Conservation (phyloP, 2,329 filamentous ascomycete species). For the Neofusicoccum laricinum region DNA sequence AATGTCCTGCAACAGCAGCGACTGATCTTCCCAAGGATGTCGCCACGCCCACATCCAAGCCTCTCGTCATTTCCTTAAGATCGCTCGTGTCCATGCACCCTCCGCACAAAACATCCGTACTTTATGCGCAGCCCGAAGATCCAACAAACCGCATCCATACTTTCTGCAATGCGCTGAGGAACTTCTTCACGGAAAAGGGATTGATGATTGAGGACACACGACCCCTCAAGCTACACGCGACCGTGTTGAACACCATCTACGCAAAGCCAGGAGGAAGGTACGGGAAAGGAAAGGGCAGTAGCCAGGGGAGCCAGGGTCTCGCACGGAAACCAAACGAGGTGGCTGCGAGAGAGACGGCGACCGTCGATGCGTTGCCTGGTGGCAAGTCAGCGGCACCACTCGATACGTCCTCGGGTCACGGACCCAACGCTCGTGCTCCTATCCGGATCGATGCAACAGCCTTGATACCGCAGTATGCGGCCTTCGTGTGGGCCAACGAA, state of each 20-base stretch:
- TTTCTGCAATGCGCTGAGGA: conserved; percentile 58
- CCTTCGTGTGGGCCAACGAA: conserved; percentile 68
- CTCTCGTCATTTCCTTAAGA: conserved; percentile 45
- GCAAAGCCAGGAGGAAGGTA: conserved; percentile 45
- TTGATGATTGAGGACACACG: conserved; percentile 59
- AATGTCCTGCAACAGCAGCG: conserved; percentile 14
- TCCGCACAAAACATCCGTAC: conserved; percentile 56
- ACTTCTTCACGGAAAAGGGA: conserved; percentile 54
- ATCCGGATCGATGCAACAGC: conserved; percentile 36
- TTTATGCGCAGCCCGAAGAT: conserved; percentile 64
- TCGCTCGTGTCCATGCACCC: conserved; percentile 61
- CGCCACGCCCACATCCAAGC: background rate
- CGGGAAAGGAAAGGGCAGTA: conserved; percentile 26
- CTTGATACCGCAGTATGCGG: conserved; percentile 55
- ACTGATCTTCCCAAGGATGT: conserved; percentile 22
- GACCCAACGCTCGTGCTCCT: background rate
- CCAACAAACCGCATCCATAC: conserved; percentile 47
- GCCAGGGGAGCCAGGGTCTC: conserved; percentile 18
- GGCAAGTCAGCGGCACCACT: background rate
- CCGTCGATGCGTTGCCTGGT: background rate
- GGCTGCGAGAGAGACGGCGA: background rate
- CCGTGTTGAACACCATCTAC: conserved; percentile 83
- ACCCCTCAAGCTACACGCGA: conserved; percentile 75
- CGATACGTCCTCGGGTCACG: background rate
- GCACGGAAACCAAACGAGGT: background rate